Percentiles rank a stretch among this genome's conserved stretches.
These are phyloP conservation scores for Cyclaneusma minus DNA, from an alignment of 2,329 filamentous ascomycete species.

Conservation along the genomic window DNA sequence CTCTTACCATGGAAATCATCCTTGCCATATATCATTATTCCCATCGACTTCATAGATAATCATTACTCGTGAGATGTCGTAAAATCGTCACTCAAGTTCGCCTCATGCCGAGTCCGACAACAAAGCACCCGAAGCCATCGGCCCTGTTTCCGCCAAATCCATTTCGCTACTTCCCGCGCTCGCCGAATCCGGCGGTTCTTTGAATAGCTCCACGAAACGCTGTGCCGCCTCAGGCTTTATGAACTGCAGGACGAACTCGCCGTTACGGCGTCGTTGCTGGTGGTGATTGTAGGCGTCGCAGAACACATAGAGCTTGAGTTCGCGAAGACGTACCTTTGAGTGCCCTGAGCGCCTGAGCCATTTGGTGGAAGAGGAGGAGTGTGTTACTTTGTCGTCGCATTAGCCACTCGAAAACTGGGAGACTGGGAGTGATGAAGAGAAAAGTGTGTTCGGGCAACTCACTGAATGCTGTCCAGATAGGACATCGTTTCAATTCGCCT, in stretches of 20 bases:
- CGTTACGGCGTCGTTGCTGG: constrained; percentile 26
- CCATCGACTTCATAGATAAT: no score
- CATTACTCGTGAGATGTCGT: no score
- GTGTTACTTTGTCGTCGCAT: constrained; percentile 27
- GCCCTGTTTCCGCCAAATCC: no score
- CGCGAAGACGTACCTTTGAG: constrained; percentile 33
- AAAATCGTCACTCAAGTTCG: no score
- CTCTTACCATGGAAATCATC: no score
- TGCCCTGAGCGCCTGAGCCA: constrained; percentile 35
- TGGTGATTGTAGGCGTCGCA: constrained; percentile 37
- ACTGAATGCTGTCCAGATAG: constrained; percentile 51
- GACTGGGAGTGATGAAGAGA: background rate
- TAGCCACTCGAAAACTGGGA: background rate
- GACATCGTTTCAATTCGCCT: constrained; percentile 36
- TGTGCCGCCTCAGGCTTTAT: no score
- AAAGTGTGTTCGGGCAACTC: constrained; percentile 10
- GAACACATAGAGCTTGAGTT: constrained; percentile 43
- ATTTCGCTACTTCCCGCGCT: no score
- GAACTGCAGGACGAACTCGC: constrained; percentile 18
- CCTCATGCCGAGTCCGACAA: no score
- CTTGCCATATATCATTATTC: no score
- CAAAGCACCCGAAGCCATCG: no score
- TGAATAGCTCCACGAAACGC: no score
- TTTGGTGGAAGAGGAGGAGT: constrained; percentile 28
- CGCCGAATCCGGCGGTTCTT: no score